These are phyloP conservation scores for Nakazawaea laoshanensis DNA, from an alignment of 805 yeast species.

Conservation along the genomic window DNA sequence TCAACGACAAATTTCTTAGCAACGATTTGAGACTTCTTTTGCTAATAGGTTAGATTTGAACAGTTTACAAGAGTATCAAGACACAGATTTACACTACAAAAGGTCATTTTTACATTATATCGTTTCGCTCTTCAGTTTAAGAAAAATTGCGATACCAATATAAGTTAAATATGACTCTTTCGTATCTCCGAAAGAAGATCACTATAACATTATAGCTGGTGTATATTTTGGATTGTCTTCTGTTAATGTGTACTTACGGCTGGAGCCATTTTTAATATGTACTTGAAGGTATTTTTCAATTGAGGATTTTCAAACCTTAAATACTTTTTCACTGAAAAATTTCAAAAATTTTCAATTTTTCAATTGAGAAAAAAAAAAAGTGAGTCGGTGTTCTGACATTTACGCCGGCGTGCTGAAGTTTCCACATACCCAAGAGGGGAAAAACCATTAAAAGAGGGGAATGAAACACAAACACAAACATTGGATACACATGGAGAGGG, in stretches of 20 bases:
- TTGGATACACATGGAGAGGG: too few relatives aligned
- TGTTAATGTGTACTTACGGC: constrained; percentile 57
- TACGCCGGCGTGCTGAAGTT: background rate
- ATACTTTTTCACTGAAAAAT: background rate
- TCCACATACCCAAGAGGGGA: too few relatives aligned
- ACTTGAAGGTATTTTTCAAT: too few relatives aligned
- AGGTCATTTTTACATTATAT: background rate
- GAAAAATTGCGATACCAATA: constrained; percentile 43
- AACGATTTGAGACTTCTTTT: constrained; percentile 66
- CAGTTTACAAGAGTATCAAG: background rate
- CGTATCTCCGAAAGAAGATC: constrained; percentile 8
- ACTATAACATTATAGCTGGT: constrained; percentile 11
- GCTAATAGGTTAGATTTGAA: constrained; percentile 31
- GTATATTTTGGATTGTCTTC: too few relatives aligned
- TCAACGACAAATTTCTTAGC: constrained; percentile 91
- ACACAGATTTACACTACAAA: background rate
- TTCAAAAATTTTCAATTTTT: constrained; percentile 1
- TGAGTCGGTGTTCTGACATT: background rate
- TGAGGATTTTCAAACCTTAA: too few relatives aligned
- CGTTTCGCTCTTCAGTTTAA: background rate
- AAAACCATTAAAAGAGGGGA: too few relatives aligned
- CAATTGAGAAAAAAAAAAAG: constrained; percentile 1
- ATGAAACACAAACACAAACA: too few relatives aligned
- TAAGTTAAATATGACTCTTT: constrained; percentile 14
- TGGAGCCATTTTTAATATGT: constrained; percentile 76